Conservation (phyloP, 1,284 basidiomycete genomes). For the Ceratobasidium sp. region DNA sequence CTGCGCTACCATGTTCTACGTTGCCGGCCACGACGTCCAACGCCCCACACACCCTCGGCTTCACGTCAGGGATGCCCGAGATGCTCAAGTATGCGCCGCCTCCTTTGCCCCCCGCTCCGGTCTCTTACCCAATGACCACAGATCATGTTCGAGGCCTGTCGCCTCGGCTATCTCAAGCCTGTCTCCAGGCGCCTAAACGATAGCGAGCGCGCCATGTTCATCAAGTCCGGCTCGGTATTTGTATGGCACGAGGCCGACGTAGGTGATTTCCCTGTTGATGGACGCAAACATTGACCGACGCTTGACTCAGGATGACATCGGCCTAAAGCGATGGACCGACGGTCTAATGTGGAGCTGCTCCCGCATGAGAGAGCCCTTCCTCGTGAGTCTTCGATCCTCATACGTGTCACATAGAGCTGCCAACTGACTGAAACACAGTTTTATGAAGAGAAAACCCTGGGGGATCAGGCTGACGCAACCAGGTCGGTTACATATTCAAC, state of each 20-base stretch:
- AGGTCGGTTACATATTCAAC: slow-evolving; percentile 27
- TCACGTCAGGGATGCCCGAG: slow-evolving; percentile 67
- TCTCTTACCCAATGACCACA: background rate
- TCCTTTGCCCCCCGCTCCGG: slow-evolving; percentile 49
- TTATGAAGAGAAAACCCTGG: slow-evolving; percentile 55
- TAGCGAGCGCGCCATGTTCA: slow-evolving; percentile 59
- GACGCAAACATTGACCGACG: slow-evolving; percentile 3
- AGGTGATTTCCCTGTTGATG: slow-evolving; percentile 19
- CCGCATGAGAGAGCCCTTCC: slow-evolving; percentile 58
- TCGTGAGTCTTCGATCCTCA: slow-evolving; percentile 44
- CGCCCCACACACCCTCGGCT: slow-evolving; percentile 66
- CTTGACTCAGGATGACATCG: slow-evolving; percentile 43
- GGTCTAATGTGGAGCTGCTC: slow-evolving; percentile 64
- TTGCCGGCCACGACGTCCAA: slow-evolving; percentile 57
- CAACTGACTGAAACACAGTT: slow-evolving; percentile 48
- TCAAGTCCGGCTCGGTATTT: slow-evolving; percentile 67
- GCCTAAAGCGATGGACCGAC: slow-evolving; percentile 69
- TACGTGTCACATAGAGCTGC: background rate
- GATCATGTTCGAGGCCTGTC: slow-evolving; percentile 30
- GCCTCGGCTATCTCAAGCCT: slow-evolving; percentile 35
- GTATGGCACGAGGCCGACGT: slow-evolving; percentile 71
- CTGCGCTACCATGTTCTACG: slow-evolving; percentile 51
- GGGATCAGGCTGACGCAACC: slow-evolving; percentile 34
- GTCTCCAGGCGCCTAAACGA: slow-evolving; percentile 42
- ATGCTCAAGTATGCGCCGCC: slow-evolving; percentile 57